Conservation (phyloP, 345 rosid genomes). For the Odontarrhena argentea region DNA sequence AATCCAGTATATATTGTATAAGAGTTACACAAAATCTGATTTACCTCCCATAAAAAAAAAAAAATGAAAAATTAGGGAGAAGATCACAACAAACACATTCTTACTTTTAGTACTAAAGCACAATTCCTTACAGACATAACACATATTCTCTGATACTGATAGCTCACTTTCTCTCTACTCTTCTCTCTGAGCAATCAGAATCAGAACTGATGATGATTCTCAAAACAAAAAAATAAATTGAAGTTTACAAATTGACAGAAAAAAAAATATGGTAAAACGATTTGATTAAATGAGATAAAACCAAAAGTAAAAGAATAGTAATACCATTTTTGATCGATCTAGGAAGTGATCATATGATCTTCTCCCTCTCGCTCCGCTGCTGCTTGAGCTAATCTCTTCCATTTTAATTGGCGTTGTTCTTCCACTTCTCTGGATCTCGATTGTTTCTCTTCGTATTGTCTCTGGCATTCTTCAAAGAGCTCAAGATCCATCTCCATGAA, state of each 20-base stretch:
- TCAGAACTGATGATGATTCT: conserved; percentile 27
- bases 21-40: conserved; percentile 16
- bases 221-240: conserved; percentile 16
- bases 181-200: conserved; percentile 33
- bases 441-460: conserved; percentile 61
- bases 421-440: conserved; percentile 46
- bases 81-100: conserved; percentile 38
- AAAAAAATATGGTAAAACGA: conserved; percentile 18
- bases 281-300: conserved; percentile 13
- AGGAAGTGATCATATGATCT: conserved; percentile 40
- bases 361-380: conserved; percentile 48
- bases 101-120: conserved; percentile 20
- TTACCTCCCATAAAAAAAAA: not conserved
- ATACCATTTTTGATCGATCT: conserved; percentile 25
- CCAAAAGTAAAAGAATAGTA: conserved; percentile 28
- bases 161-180: conserved; percentile 34
- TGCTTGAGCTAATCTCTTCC: conserved; percentile 74
- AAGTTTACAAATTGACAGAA: conserved; percentile 1
- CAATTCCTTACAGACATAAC: conserved; percentile 21
- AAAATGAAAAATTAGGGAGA: conserved; percentile 2
- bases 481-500: conserved; percentile 74
- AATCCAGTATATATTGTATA: conserved; percentile 15
- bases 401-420: conserved; percentile 58
- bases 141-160: conserved; percentile 13
- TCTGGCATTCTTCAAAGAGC: conserved; percentile 71